These are phyloP conservation scores for Paspalum vaginatum DNA, from an alignment of 176 grass and related monocot genomes.

Conservation along the genomic window DNA sequence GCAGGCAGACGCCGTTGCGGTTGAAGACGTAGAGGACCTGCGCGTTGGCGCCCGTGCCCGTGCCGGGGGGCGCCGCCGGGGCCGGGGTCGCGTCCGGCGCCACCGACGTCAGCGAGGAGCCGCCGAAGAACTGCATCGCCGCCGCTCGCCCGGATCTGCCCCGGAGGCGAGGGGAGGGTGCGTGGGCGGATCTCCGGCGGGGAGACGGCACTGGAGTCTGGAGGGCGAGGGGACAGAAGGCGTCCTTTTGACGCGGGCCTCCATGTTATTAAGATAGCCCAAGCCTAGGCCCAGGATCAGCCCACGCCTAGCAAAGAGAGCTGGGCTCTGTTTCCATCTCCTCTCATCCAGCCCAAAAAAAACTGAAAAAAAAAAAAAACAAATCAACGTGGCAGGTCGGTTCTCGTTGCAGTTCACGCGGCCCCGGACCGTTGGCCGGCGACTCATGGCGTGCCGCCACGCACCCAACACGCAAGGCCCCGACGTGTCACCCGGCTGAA, in stretches of 20 bases:
- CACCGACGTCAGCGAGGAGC: conserved; percentile 56
- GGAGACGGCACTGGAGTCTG: background rate
- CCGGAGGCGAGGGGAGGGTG: background rate
- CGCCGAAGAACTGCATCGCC: conserved; percentile 89
- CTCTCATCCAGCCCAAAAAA: too few relatives aligned
- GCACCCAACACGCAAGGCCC: conserved; percentile 22
- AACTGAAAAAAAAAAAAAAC: too few relatives aligned
- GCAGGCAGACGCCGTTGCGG: conserved; percentile 81
- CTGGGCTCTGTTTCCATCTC: too few relatives aligned
- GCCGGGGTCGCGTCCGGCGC: conserved; percentile 56
- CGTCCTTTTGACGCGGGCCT: too few relatives aligned
- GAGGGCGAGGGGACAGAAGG: too few relatives aligned
- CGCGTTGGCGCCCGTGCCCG: conserved; percentile 67
- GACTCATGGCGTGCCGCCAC: conserved; percentile 10
- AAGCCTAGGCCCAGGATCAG: too few relatives aligned
- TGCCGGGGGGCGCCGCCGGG: conserved; percentile 71
- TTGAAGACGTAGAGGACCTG: conserved; percentile 95
- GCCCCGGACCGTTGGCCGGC: too few relatives aligned
- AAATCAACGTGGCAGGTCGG: too few relatives aligned
- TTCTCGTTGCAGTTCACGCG: too few relatives aligned
- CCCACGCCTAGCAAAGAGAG: too few relatives aligned
- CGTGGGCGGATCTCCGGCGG: conserved; percentile 35
- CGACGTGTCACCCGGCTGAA: background rate
- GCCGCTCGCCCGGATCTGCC: background rate
- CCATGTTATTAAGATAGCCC: too few relatives aligned